Base-by-base conservation (phyloP, 1,284 basidiomycete genomes). In the Trichosporon ovoides region DNA sequence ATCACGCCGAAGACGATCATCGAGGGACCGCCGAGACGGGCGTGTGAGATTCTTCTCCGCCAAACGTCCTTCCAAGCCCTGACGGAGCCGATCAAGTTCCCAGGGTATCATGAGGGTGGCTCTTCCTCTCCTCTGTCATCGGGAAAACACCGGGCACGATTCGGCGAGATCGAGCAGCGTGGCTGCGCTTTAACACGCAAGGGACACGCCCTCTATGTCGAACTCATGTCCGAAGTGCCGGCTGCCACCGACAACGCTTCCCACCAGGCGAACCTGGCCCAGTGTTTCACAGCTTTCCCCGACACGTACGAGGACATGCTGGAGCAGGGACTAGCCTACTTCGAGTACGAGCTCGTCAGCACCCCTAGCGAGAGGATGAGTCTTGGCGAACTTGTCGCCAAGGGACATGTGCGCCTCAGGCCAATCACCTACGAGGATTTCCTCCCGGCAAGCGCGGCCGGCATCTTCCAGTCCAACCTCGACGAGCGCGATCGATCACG, bases 371-470 rank as follows among this genome's bases (percentile, higher is more conserved):
- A 14, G 33, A 38, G 20, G 24, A 53, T 36, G 51, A 7, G 19
- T 1, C 58, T 63, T 36, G 28, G 28, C 20, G 40, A 67, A 33
- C 70, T 78, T 35, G 64, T 78, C 19, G 33, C 54, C 3, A 53
- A 57, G 1, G 77, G 77, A 0, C 58, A 64, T 10, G 67, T 78
- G 18, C 58, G 54, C 1, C 69, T 64, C 38, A 66, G 68, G 35
- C 75, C 77, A 5, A 70, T 80, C 19, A 72, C 74, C 9, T 80
- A 79, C 59, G 78, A 80, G 58, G 78, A 79, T 58, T 80, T 80
- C 61, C 61, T 80, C n/a, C 78, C 78, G 1, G 77, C 77, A 2
- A 72, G 69, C 3, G 78, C 78, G 6, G 78, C 78, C 0, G 78
- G 78, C 11, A 80, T 80, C 55, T 80, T 80, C 66, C 73, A 74